Conservation (phyloP, 208 protist species). For the Porcisia deanei region DNA sequence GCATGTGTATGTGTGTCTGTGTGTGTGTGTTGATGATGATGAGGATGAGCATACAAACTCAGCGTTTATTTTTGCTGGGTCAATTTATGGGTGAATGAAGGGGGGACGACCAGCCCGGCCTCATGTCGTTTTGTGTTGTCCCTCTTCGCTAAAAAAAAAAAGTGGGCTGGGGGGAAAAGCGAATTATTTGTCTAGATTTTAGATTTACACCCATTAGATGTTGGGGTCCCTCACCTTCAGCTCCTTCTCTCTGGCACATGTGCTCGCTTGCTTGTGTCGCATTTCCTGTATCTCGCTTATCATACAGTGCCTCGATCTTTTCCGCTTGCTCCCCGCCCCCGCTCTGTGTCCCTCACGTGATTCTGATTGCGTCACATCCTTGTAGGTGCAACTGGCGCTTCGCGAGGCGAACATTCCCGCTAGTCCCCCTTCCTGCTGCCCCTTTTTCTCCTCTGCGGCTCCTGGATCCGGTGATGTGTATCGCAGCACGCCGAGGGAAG, state of each 20-base stretch:
- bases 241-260: too few relatives aligned
- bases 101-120: too few relatives aligned
- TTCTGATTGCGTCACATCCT: neutral
- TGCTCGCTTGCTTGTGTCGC: too few relatives aligned
- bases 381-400: neutral
- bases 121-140: too few relatives aligned
- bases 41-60: too few relatives aligned
- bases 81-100: neutral
- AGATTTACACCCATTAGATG: too few relatives aligned
- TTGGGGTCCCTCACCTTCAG: neutral
- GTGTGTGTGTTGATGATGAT: neutral
- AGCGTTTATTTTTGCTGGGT: too few relatives aligned
- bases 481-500: neutral
- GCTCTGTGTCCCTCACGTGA: neutral
- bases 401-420: neutral
- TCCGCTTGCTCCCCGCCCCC: neutral
- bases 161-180: neutral
- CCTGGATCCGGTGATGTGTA: neutral
- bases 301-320: neutral
- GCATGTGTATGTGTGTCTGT: neutral
- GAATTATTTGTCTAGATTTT: neutral
- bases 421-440: neutral
- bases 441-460: neutral
- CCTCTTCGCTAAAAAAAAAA: too few relatives aligned
- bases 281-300: neutral